These are phyloP conservation scores for Aulographum hederae DNA, from an alignment of 2,329 filamentous ascomycete genomes.

Conservation along the genomic window DNA sequence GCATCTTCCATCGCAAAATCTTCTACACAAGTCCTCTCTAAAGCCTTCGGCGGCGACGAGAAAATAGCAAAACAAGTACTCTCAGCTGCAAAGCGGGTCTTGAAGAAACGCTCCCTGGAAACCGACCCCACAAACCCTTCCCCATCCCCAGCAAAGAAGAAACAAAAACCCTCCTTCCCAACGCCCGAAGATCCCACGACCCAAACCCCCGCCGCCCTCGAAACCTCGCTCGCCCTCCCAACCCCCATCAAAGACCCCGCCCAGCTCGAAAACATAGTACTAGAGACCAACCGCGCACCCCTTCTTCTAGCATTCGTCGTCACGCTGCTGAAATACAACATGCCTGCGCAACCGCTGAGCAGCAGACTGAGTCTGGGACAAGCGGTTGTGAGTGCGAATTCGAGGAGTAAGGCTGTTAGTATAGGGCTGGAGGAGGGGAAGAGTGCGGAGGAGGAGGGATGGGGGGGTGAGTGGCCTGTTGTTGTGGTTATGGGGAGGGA, in stretches of 20 bases:
- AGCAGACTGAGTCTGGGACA: slow-evolving; percentile 69
- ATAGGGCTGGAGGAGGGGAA: slow-evolving; percentile 51
- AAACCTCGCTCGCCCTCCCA: slow-evolving; percentile 43
- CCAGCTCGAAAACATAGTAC: slow-evolving; percentile 34
- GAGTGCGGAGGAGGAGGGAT: slow-evolving; percentile 50
- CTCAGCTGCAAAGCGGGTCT: slow-evolving; percentile 36
- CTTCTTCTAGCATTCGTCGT: slow-evolving; percentile 67
- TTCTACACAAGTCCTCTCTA: no score
- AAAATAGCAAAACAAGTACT: slow-evolving; percentile 38
- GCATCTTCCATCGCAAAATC: no score
- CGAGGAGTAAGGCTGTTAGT: slow-evolving; percentile 55
- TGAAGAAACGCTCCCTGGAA: slow-evolving; percentile 33
- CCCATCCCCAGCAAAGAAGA: slow-evolving; percentile 19
- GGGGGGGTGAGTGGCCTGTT: slow-evolving; percentile 58
- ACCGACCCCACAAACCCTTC: no score
- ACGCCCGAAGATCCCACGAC: slow-evolving; percentile 4
- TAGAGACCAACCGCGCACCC: slow-evolving; percentile 67
- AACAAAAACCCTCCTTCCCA: slow-evolving; percentile 7
- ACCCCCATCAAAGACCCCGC: slow-evolving; percentile 35
- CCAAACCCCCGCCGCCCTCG: slow-evolving; percentile 30
- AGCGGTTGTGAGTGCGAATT: slow-evolving; percentile 68
- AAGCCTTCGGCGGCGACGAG: slow-evolving; percentile 30
- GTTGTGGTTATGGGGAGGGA: slow-evolving; percentile 57
- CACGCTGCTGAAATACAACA: slow-evolving; percentile 56
- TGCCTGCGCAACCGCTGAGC: slow-evolving; percentile 73